These are phyloP conservation scores for Acidiella bohemica DNA, from an alignment of 495 filamentous ascomycete genomes.

Conservation along the genomic window DNA sequence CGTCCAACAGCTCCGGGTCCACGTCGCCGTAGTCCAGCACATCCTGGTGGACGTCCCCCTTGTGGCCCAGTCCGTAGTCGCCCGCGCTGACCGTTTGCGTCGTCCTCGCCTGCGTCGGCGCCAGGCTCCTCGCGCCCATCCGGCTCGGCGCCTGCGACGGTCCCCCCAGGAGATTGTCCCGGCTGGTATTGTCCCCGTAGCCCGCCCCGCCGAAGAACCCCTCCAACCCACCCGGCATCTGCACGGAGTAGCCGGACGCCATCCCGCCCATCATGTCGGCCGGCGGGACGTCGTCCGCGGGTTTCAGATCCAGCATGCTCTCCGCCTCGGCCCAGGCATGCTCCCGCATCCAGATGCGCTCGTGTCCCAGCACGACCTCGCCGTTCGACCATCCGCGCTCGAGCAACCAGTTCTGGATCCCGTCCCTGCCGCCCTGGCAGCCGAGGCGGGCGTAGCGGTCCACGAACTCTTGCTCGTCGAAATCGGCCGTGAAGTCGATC, in stretches of 20 bases:
- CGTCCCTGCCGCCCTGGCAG: constrained; percentile 80
- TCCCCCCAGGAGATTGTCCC: constrained; percentile 54
- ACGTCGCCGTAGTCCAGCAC: constrained; percentile 53
- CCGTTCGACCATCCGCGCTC: constrained; percentile 98
- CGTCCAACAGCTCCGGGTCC: constrained; percentile 63
- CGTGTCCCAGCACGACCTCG: constrained; percentile 77
- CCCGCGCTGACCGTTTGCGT: constrained; percentile 38
- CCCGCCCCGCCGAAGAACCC: constrained; percentile 58
- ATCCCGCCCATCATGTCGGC: constrained; percentile 38
- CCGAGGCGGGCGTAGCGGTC: constrained; percentile 69
- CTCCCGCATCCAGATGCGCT: constrained; percentile 92
- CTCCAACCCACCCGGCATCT: constrained; percentile 39
- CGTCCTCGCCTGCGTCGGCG: constrained; percentile 57
- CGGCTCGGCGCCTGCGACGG: constrained; percentile 44
- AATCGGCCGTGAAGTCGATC: constrained; percentile 95
- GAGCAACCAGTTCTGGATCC: constrained; percentile 88
- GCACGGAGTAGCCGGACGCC: constrained; percentile 48
- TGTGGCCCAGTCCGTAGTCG: constrained; percentile 75
- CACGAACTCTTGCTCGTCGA: constrained; percentile 84
- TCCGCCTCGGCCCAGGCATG: constrained; percentile 96
- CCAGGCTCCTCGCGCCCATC: constrained; percentile 52
- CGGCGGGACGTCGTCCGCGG: constrained; percentile 34
- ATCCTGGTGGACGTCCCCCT: constrained; percentile 66
- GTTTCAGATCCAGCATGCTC: constrained; percentile 86
- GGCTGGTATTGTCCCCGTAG: constrained; percentile 50